These are phyloP conservation scores for Phaeotremella fagi DNA, from an alignment of 768 basidiomycete genomes.

Conservation along the genomic window DNA sequence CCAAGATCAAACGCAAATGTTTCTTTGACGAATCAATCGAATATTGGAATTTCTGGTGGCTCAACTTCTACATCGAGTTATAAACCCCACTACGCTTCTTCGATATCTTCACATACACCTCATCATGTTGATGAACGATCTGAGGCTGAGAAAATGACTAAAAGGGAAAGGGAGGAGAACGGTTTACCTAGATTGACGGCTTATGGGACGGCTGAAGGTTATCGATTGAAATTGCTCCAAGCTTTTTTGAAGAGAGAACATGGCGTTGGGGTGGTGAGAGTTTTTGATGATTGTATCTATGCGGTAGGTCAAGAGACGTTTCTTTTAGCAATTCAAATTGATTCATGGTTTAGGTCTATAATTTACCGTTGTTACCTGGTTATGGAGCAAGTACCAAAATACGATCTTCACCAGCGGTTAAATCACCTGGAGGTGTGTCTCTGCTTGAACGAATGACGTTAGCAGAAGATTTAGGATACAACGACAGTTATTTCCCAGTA, in stretches of 20 bases:
- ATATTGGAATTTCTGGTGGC: background rate
- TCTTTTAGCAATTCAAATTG: constrained; percentile 17
- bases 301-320: too few species aligned
- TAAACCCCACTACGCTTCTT: background rate
- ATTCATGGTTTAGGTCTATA: constrained; percentile 61
- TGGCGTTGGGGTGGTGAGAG: constrained; percentile 70
- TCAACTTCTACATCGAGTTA: background rate
- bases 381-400: constrained; percentile 79
- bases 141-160: constrained; percentile 81
- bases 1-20: constrained; percentile 1
- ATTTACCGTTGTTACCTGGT: constrained; percentile 82
- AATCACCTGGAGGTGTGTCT: constrained; percentile 55
- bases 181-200: constrained; percentile 79
- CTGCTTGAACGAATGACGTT: constrained; percentile 68
- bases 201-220: constrained; percentile 79
- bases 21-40: background rate
- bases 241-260: constrained; percentile 89
- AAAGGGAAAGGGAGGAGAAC: constrained; percentile 72
- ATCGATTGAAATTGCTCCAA: constrained; percentile 76
- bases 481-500: constrained; percentile 70
- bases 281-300: constrained; percentile 91
- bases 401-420: constrained; percentile 70
- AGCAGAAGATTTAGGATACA: constrained; percentile 84
- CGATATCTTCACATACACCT: background rate
- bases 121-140: constrained; percentile 64